Conservation (phyloP, 139 green algal species). For the Parachlorella kessleri region DNA sequence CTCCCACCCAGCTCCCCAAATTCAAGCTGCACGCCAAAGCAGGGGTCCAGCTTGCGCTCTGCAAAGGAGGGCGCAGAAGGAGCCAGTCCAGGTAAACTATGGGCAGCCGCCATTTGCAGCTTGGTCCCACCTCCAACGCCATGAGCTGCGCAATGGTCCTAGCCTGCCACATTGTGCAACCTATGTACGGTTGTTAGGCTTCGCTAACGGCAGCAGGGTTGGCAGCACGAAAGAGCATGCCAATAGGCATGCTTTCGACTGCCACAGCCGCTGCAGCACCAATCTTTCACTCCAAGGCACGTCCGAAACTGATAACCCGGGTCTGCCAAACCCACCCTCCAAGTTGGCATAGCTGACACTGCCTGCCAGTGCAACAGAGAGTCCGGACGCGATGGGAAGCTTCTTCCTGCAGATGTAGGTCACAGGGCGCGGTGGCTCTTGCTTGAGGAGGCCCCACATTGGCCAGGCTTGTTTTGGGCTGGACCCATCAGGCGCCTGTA, state of each 20-base stretch:
- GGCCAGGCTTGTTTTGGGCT: too few species aligned
- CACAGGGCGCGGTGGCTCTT: too few species aligned
- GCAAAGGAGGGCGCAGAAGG: background rate
- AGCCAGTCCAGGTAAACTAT: background rate
- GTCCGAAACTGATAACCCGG: too few species aligned
- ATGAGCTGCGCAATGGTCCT: too few species aligned
- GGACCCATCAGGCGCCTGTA: too few species aligned
- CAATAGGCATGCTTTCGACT: too few species aligned
- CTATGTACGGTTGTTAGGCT: background rate
- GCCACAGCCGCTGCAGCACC: too few species aligned
- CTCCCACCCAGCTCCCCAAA: slow-evolving; percentile 32
- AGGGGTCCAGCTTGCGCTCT: slow-evolving; percentile 6
- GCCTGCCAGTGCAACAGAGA: background rate
- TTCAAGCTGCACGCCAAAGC: slow-evolving; percentile 22
- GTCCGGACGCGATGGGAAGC: background rate
- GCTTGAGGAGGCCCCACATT: too few species aligned
- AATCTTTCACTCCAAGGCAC: too few species aligned
- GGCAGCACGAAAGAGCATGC: background rate
- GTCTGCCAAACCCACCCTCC: too few species aligned
- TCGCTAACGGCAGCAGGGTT: background rate
- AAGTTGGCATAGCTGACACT: background rate
- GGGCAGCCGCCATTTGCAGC: background rate
- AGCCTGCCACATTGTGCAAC: background rate
- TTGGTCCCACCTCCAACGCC: too few species aligned
- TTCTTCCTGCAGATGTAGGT: background rate